Conservation (phyloP, 2,329 filamentous ascomycete genomes). For the Aspergillus carbonarius region DNA sequence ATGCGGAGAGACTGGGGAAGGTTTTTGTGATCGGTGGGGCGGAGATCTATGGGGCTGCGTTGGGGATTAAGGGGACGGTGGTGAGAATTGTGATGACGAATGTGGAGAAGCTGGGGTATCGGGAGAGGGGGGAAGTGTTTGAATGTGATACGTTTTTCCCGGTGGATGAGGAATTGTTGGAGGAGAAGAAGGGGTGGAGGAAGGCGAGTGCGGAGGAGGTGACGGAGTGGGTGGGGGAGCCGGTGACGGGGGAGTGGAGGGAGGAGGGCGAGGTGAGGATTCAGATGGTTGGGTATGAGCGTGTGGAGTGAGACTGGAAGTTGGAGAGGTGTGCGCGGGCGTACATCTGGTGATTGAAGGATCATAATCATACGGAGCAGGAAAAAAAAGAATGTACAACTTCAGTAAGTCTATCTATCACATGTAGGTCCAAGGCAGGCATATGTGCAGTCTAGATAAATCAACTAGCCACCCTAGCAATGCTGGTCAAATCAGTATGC, state of each 20-base stretch:
- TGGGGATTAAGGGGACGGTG: slow-evolving; percentile 44
- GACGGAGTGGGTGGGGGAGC: slow-evolving; percentile 44
- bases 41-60: slow-evolving; percentile 74
- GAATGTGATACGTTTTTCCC: slow-evolving; percentile 53
- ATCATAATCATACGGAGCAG: not conserved
- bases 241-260: slow-evolving; percentile 43
- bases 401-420: not conserved
- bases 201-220: slow-evolving; percentile 35
- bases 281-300: slow-evolving; percentile 49
- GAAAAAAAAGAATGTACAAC: not conserved
- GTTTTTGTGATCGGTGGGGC: slow-evolving; percentile 89
- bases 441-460: not conserved
- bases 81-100: slow-evolving; percentile 44
- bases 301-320: slow-evolving; percentile 15
- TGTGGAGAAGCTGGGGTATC: slow-evolving; percentile 29
- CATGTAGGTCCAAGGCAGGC: not conserved
- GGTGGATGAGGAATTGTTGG: slow-evolving; percentile 33
- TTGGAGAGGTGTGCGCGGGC: not conserved
- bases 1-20: slow-evolving; percentile 47
- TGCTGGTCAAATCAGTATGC: not conserved
- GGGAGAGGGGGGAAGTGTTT: slow-evolving; percentile 28
- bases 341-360: not conserved
- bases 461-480: not conserved
- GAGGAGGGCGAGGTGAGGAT: slow-evolving; percentile 52
- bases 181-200: slow-evolving; percentile 32